Evolutionary conservation across 768 basidiomycete species (phyloP), one percentile per base, ranked within the genome.

Genomic region (Strobilomyces dryophilus): DNA sequence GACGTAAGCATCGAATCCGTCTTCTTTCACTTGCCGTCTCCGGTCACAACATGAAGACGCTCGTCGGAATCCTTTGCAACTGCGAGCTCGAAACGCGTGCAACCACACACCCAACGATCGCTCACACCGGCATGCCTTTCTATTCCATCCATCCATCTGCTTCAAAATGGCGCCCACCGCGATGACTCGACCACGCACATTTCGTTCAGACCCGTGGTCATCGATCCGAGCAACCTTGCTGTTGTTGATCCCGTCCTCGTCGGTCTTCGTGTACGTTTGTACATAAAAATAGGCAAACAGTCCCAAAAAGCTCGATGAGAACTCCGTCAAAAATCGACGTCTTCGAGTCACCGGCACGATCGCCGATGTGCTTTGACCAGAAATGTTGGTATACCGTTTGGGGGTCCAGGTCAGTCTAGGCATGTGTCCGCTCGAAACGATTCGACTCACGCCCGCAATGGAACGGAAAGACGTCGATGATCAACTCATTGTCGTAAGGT

Each of bases 221-320:
- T 32, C 50, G 14, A 48, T 37, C 32, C 27, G 37, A 8, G 14
- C 15, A n/a, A 14, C 36, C 27, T 45, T 47, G 44, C 27, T 29
- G 32, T 53, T 55, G 36, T 11, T 12, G 18, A 10, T 42, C 34
- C 45, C n/a, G 24, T 49, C 2, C 49, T 21, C 17, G 5, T 20
- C 42, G 11, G 44, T 14, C 51, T 41, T 64, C 17, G 21, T n/a
- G 8, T 66, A 68, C 21, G 66, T 65, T 45, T 54, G 51, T 20
- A 52, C 35, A 35, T 68, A 68, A 55, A 66, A 68, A 21, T 61
- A 54, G 29, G 57, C 56, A 40, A 68, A 66, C 15, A 66, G 61
- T 17, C 41, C 54, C 20, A 66, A 44, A 45, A 68, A 68, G 37
- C 53, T 55, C 12, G 43, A 68, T 37, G 6, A 68, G 51, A 29